Conservation (phyloP, 192 early-diverging fungal species). For the Umbelopsis isabellina region DNA sequence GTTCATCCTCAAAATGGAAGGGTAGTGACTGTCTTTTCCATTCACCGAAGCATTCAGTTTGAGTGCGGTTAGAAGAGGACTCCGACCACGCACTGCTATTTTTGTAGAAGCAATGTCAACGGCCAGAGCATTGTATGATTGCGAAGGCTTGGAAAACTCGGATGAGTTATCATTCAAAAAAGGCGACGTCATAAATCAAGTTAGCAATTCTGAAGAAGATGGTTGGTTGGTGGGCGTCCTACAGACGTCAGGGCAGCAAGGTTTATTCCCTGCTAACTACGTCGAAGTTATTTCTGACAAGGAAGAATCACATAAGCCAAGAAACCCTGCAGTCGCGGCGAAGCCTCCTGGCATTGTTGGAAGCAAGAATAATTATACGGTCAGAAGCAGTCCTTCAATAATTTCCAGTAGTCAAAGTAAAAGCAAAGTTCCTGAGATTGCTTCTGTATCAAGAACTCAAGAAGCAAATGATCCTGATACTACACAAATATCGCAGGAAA, state of each 20-base stretch:
- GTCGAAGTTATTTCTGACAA: slow-evolving; percentile 37
- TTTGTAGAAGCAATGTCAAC: neutral
- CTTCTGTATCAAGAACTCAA: neutral
- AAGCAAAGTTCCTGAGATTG: too few relatives aligned
- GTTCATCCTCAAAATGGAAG: neutral
- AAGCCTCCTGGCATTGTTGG: neutral
- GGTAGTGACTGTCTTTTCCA: neutral
- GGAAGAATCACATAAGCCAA: neutral
- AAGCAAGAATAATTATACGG: neutral
- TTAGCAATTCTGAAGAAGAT: slow-evolving; percentile 44
- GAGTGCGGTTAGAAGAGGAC: neutral
- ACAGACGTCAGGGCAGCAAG: slow-evolving; percentile 39
- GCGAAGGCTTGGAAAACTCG: slow-evolving; percentile 47
- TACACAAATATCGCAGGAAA: neutral
- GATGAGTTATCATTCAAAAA: slow-evolving; percentile 51
- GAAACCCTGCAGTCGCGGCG: neutral
- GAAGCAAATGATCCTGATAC: neutral
- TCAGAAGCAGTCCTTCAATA: too few relatives aligned
- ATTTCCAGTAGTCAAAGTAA: too few relatives aligned
- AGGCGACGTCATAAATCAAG: slow-evolving; percentile 51
- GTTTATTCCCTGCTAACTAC: slow-evolving; percentile 61
- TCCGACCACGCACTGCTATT: too few relatives aligned
- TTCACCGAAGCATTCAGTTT: neutral
- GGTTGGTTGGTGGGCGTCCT: slow-evolving; percentile 53
- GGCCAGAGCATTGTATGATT: slow-evolving; percentile 45